phyloP scores from a whole-genome alignment of 2,329 filamentous ascomycete genomes.

The Pyricularia sp. region DNA sequence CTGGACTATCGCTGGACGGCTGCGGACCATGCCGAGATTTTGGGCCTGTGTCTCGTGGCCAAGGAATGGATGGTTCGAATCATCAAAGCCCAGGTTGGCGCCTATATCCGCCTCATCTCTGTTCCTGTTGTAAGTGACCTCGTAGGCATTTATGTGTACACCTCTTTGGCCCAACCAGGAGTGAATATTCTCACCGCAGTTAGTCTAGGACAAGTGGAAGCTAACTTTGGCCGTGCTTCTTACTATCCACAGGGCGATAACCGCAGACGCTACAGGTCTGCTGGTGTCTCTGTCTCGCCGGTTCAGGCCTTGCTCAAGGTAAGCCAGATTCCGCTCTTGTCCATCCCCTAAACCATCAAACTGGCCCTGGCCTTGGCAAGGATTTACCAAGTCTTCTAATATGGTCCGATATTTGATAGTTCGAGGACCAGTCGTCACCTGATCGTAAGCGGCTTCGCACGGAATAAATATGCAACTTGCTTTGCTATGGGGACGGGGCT shows the following conservation, averaged over 20 bases:
- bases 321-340: background rate
- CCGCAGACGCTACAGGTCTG: background rate
- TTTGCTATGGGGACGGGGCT: background rate
- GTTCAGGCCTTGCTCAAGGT: background rate
- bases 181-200: background rate
- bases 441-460: background rate
- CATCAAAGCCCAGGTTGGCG: background rate
- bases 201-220: background rate
- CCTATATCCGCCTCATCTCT: background rate
- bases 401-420: background rate
- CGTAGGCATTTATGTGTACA: background rate
- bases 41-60: background rate
- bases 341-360: background rate
- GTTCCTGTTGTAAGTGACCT: background rate
- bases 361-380: background rate
- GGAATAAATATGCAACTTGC: background rate
- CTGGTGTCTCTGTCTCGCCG: background rate
- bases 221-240: background rate
- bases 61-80: slow-evolving; percentile 4
- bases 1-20: background rate
- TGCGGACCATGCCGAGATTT: background rate
- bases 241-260: background rate
- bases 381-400: background rate
- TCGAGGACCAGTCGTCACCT: background rate
- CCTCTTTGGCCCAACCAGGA: background rate